Evolutionary conservation across 1,284 basidiomycete species (phyloP).

Genomic region (Cryptococcus sp.): DNA sequence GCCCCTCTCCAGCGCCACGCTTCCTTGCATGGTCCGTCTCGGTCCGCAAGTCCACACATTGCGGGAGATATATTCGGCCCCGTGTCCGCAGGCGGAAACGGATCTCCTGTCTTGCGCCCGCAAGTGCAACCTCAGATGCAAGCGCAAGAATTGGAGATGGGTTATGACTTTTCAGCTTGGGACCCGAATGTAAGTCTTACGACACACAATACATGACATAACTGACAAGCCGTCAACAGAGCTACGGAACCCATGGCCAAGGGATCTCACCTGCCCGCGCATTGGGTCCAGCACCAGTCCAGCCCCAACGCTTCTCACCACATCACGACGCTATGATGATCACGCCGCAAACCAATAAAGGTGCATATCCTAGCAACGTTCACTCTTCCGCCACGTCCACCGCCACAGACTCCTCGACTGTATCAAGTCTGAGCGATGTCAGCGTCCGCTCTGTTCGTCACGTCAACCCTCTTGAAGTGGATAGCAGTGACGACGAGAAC

Average conservation of each 20-base stretch:
- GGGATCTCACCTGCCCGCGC: constrained; percentile 50
- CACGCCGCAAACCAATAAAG: constrained; percentile 33
- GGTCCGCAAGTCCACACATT: constrained; percentile 38
- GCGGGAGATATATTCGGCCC: constrained; percentile 41
- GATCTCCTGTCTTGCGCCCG: constrained; percentile 20
- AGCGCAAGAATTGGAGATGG: constrained; percentile 15
- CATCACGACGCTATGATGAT: constrained; percentile 27
- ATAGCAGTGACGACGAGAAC: constrained; percentile 43
- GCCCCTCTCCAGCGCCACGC: constrained; percentile 27
- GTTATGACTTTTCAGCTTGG: constrained; percentile 17
- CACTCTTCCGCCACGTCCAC: constrained; percentile 34
- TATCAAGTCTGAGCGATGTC: constrained; percentile 13
- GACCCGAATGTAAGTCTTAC: constrained; percentile 14
- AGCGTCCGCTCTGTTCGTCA: constrained; percentile 12
- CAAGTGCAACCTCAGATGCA: constrained; percentile 15
- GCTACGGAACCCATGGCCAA: constrained; percentile 16
- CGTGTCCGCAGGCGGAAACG: constrained; percentile 12
- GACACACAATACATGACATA: not conserved
- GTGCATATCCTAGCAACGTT: constrained; percentile 15
- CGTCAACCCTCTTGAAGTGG: constrained; percentile 11
- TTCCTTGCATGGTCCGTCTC: constrained; percentile 25
- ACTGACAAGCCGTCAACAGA: constrained; percentile 10
- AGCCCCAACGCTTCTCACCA: constrained; percentile 35
- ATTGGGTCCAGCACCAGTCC: constrained; percentile 44
- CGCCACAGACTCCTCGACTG: constrained; percentile 18